Percentiles rank a stretch among this genome's conserved stretches.
Evolutionary conservation across 306 rosid species (phyloP).

Genomic region (Cyamopsis tetragonoloba): DNA sequence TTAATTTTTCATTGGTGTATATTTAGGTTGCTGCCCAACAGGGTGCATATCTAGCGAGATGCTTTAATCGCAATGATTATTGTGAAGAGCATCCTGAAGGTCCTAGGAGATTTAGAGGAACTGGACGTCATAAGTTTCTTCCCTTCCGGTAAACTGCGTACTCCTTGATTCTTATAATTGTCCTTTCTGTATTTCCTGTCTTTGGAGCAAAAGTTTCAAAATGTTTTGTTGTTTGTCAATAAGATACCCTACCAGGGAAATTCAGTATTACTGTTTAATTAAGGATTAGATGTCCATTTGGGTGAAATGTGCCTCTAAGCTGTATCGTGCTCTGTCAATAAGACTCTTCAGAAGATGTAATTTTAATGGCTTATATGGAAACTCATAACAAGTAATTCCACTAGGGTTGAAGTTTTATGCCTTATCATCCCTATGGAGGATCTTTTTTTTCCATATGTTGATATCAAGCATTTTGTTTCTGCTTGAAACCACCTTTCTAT

Average conservation of each 20-base stretch:
- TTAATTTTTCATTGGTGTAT: slow-evolving; percentile 11
- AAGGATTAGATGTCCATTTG: slow-evolving; percentile 13
- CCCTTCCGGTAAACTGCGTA: slow-evolving; percentile 61
- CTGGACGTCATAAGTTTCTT: slow-evolving; percentile 73
- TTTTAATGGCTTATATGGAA: neutral
- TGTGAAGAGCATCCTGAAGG: slow-evolving; percentile 69
- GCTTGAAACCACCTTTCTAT: neutral
- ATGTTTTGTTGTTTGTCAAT: neutral
- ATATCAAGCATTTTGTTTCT: neutral
- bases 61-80: slow-evolving; percentile 53
- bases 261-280: neutral
- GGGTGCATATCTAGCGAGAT: slow-evolving; percentile 74
- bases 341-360: slow-evolving; percentile 10
- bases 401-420: neutral
- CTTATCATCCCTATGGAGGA: neutral
- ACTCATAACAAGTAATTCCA: neutral
- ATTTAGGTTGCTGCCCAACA: slow-evolving; percentile 98
- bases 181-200: slow-evolving; percentile 1
- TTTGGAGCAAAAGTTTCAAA: slow-evolving; percentile 1
- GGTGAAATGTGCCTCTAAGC: neutral
- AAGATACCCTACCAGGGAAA: neutral
- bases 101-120: slow-evolving; percentile 62
- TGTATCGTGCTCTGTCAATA: neutral
- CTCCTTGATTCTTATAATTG: neutral
- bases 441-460: neutral